phyloP scores from a whole-genome alignment of 148 eudicot species.

The Agrostemma githago region DNA sequence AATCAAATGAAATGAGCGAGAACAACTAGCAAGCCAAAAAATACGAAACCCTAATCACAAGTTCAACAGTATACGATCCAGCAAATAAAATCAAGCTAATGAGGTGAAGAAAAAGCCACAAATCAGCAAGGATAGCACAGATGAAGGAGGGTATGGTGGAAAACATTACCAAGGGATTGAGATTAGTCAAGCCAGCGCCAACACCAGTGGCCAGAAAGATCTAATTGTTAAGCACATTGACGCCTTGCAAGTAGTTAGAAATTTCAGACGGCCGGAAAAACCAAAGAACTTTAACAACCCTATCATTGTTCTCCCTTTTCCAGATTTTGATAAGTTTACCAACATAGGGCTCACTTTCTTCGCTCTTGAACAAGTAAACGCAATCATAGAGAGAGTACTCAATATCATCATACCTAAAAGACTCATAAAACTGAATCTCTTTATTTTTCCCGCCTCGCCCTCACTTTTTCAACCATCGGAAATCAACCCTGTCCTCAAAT shows the following conservation, averaged over 20 bases:
- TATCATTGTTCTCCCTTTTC: constrained; percentile 34
- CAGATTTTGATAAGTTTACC: constrained; percentile 65
- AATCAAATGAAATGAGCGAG: not conserved
- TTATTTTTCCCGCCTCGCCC: constrained; percentile 40
- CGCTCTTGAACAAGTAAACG: constrained; percentile 50
- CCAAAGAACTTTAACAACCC: constrained; percentile 63
- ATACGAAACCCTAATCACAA: not conserved
- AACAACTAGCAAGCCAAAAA: not conserved
- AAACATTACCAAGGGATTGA: constrained; percentile 51
- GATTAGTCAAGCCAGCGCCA: constrained; percentile 53
- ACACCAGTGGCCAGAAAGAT: constrained; percentile 60
- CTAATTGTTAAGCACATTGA: constrained; percentile 38
- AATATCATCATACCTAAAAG: constrained; percentile 53
- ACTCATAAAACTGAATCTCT: constrained; percentile 48
- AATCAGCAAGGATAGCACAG: not conserved
- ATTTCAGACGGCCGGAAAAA: constrained; percentile 69
- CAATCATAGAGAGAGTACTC: constrained; percentile 55
- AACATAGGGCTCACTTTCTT: constrained; percentile 45
- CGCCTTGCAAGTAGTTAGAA: constrained; percentile 32
- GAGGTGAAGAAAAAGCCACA: not conserved
- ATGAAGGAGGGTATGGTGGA: not conserved
- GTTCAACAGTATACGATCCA: not conserved
- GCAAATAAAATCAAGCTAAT: not conserved
- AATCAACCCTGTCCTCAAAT: constrained; percentile 33
- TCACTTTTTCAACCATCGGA: constrained; percentile 64